These are phyloP conservation scores for Kondoa malvinella DNA, from an alignment of 768 basidiomycete species.

Conservation along the genomic window DNA sequence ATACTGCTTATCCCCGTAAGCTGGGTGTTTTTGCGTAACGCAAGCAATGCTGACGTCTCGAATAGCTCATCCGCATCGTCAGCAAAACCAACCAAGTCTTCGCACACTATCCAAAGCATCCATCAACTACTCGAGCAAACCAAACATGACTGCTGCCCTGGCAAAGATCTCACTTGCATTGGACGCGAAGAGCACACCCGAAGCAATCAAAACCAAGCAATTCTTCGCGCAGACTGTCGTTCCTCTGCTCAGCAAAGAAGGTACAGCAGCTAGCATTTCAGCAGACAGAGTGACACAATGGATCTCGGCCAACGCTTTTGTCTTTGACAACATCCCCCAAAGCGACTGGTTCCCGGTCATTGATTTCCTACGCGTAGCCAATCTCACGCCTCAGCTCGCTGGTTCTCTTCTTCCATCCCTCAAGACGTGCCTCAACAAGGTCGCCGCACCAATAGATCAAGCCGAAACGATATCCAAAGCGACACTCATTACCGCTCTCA, in stretches of 20 bases:
- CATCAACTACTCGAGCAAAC: constrained; percentile 57
- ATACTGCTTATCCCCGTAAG: constrained; percentile 64
- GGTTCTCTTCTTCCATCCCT: constrained; percentile 4
- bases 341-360: constrained; percentile 58
- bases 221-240: constrained; percentile 43
- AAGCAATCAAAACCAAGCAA: constrained; percentile 27
- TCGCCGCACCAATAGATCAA: constrained; percentile 7
- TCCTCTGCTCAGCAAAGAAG: neutral
- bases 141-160: constrained; percentile 48
- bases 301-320: constrained; percentile 30
- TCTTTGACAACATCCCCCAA: constrained; percentile 36
- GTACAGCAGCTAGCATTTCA: neutral
- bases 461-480: constrained; percentile 25
- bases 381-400: constrained; percentile 34
- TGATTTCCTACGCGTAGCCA: constrained; percentile 64
- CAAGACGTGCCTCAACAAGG: neutral
- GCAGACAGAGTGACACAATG: constrained; percentile 15
- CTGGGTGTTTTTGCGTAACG: too few species aligned
- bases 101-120: constrained; percentile 40
- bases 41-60: constrained; percentile 3
- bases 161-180: constrained; percentile 44
- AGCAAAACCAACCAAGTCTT: constrained; percentile 40
- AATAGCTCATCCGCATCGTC: constrained; percentile 58
- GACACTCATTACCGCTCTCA: constrained; percentile 31
- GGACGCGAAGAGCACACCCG: constrained; percentile 30